Conservation (phyloP, 2,329 filamentous ascomycete genomes). For the Aspergillus costaricaensis region DNA sequence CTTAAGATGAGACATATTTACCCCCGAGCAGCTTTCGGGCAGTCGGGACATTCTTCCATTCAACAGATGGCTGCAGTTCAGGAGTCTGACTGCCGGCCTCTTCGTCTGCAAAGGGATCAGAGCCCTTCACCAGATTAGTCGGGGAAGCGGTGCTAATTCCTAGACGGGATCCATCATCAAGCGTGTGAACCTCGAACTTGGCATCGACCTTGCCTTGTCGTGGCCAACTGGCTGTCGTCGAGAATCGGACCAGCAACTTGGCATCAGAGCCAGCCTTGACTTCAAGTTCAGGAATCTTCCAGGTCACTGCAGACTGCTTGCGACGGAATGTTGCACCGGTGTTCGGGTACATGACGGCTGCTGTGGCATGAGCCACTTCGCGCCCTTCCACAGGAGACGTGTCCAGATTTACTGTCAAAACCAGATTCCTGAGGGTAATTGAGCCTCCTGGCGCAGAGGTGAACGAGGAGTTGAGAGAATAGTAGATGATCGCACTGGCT, state of each 20-base stretch:
- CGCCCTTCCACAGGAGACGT: conserved; percentile 42
- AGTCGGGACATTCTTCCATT: conserved; percentile 69
- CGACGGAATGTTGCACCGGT: conserved; percentile 48
- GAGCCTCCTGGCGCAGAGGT: conserved; percentile 42
- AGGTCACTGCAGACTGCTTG: conserved; percentile 49
- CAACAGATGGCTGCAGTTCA: conserved; percentile 33
- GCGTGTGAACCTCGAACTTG: conserved; percentile 69
- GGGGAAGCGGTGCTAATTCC: conserved; percentile 53
- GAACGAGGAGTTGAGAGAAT: conserved; percentile 76
- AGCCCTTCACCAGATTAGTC: conserved; percentile 30
- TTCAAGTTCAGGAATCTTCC: conserved; percentile 52
- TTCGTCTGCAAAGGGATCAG: conserved; percentile 54
- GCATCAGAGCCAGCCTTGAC: conserved; percentile 58
- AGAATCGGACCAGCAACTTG: conserved; percentile 81
- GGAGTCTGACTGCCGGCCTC: conserved; percentile 28
- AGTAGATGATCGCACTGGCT: conserved; percentile 81
- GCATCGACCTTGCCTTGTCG: conserved; percentile 78
- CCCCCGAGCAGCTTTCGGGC: conserved; percentile 71
- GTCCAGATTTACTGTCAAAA: conserved; percentile 61
- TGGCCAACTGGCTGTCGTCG: conserved; percentile 70
- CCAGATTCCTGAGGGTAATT: conserved; percentile 72
- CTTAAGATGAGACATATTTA: conserved; percentile 65
- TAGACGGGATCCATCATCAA: conserved; percentile 64
- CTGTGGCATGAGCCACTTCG: conserved; percentile 43
- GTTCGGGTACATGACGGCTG: conserved; percentile 50